A percentile compares a stretch with the other conserved stretches of the same genome.
Conservation (phyloP, 257 asterid genomes). For the Capsicum baccatum region DNA sequence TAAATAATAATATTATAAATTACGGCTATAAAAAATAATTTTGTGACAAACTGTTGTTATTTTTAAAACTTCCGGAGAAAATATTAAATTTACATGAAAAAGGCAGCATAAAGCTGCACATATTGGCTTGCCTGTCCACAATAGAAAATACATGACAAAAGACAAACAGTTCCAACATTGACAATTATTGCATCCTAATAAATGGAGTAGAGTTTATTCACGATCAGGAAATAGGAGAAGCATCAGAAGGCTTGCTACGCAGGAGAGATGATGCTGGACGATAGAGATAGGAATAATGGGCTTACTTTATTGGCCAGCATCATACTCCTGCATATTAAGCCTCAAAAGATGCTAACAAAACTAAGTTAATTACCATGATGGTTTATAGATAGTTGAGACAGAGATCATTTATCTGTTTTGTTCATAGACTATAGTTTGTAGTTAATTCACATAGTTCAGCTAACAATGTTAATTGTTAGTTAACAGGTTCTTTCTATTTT, state of each 20-base stretch:
- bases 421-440: not conserved
- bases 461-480: not conserved
- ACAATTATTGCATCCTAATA: not conserved
- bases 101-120: not conserved
- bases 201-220: not conserved
- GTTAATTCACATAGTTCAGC: slow-evolving; percentile 8
- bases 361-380: not conserved
- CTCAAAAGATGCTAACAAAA: slow-evolving; percentile 16
- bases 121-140: not conserved
- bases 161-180: not conserved
- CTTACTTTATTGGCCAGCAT: slow-evolving; percentile 22
- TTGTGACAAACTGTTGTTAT: no score
- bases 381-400: no score
- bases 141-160: not conserved
- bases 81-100: no score
- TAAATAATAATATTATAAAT: no score
- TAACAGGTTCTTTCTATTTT: no score
- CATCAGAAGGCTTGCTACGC: slow-evolving; percentile 23
- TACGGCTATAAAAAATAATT: no score
- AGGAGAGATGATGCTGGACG: slow-evolving; percentile 27
- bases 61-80: no score
- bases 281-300: not conserved
- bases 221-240: not conserved
- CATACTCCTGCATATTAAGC: slow-evolving; percentile 30
- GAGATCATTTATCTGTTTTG: no score